phyloP scores from a whole-genome alignment of 768 basidiomycete genomes.

The Tremella mesenterica region DNA sequence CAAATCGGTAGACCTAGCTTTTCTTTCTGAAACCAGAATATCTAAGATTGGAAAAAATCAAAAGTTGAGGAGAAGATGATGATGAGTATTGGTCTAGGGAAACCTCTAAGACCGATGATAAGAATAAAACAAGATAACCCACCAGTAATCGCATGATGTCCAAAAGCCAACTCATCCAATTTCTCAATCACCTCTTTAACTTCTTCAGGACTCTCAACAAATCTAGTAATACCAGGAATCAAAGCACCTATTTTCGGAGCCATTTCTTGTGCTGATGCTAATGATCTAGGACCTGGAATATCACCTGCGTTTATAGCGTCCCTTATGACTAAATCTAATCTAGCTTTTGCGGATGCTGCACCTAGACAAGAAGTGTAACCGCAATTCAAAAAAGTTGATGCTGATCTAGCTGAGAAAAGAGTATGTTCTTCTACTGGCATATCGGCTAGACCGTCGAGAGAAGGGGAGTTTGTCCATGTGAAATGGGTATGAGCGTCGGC shows the following conservation, averaged over 20 bases:
- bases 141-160: too few species aligned
- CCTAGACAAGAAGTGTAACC: constrained; percentile 3
- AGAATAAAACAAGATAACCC: too few species aligned
- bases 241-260: neutral
- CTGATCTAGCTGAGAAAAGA: neutral
- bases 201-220: constrained; percentile 1
- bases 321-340: neutral
- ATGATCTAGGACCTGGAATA: constrained; percentile 2
- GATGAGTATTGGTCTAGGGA: too few species aligned
- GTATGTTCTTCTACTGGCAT: constrained; percentile 2
- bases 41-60: too few species aligned
- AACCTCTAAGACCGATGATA: too few species aligned
- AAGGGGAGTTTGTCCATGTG: constrained; percentile 2
- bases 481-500: constrained; percentile 7
- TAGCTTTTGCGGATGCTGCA: constrained; percentile 2
- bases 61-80: too few species aligned
- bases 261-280: constrained; percentile 2
- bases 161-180: neutral
- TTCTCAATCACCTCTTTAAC: neutral
- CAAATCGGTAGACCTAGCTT: too few species aligned
- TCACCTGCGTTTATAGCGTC: constrained; percentile 1
- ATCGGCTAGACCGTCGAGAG: constrained; percentile 5
- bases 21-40: too few species aligned
- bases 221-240: constrained; percentile 1
- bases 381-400: neutral